Base-by-base conservation (phyloP, 768 basidiomycete species). In the Symmetrospora coprosmae region DNA sequence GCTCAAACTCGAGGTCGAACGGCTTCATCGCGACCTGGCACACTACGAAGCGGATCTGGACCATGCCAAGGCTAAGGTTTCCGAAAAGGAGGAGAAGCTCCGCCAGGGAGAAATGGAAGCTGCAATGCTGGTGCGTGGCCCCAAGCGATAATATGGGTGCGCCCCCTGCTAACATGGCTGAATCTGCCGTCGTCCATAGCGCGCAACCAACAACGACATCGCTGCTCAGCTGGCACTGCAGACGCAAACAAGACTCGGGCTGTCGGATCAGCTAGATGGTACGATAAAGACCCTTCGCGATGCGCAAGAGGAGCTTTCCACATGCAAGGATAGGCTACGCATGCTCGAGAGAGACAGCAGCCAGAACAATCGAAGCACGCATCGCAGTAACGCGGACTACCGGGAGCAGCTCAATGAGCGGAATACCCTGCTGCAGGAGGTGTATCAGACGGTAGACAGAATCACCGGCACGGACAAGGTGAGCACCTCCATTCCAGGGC, bases 401-500 rank as follows among this genome's bases (percentile, higher is more conserved):
- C 78, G 90, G 27, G 87, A 92, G 73, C 91, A 96, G 73, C 72
- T 92, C 33, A 89, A 87, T 17, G 92, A 96, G 76, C 77, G 89
- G 58, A 94, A 90, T 71, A 90, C 88, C 25, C 76, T 96, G 30
- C 74, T 96, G 52, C 75, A 94, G 66, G 88, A 87, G 7, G 86
- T 94, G 27, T 94, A 88, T 72, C 89, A 94, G 73, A 90, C 91
- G 70, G 80, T 92, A 78, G 91, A 94, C 67, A 86, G 85, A 76
- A 88, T 94, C 65, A 76, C 91, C 17, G 89, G 89, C 0, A 83
- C 87, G 21, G 86, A 89, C 69, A 87, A 84, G 76, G 84, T 83
- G 0, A 82, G 84, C 37, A 85, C 47, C 1, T 30, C 21, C 31
- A 33, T 8, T 8, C 31, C 7, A 21, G 19, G 53, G 14, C 27